These are phyloP conservation scores for Aspergillus melleus DNA, from an alignment of 2,329 filamentous ascomycete species.

Conservation along the genomic window DNA sequence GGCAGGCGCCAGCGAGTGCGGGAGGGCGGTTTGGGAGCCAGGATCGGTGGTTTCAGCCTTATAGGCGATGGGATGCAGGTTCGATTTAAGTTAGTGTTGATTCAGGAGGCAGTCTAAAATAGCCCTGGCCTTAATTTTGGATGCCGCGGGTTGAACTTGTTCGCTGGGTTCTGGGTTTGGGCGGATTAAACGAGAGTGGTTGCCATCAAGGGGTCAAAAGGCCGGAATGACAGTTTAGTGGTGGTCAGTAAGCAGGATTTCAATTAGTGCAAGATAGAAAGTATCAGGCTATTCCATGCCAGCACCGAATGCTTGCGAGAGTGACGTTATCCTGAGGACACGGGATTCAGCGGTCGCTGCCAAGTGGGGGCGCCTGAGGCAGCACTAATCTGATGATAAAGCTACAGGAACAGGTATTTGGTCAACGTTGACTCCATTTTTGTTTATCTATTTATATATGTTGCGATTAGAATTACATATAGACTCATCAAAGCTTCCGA, in stretches of 20 bases:
- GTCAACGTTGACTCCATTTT: no score
- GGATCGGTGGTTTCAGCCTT: conserved; percentile 6
- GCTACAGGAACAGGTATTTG: not conserved
- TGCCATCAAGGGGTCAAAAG: not conserved
- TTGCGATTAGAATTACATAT: not conserved
- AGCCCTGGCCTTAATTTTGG: not conserved
- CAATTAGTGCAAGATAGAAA: not conserved
- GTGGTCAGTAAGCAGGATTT: not conserved
- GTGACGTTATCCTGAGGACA: not conserved
- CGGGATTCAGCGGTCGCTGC: not conserved
- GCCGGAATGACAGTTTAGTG: not conserved
- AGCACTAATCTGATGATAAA: not conserved
- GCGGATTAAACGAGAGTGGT: not conserved
- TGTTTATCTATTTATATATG: not conserved
- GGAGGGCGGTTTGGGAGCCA: conserved; percentile 27
- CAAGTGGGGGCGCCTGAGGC: not conserved
- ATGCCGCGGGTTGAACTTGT: not conserved
- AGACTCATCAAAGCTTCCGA: not conserved
- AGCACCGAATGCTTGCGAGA: not conserved
- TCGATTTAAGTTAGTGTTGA: not conserved
- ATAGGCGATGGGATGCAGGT: not conserved
- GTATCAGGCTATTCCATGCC: not conserved
- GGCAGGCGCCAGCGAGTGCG: conserved; percentile 22
- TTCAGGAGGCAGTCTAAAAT: not conserved
- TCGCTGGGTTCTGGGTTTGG: not conserved